Evolutionary conservation across 2,329 filamentous ascomycete genomes (phyloP), one percentile per base, ranked within the genome.

Genomic region (Alternaria brassicicola): DNA sequence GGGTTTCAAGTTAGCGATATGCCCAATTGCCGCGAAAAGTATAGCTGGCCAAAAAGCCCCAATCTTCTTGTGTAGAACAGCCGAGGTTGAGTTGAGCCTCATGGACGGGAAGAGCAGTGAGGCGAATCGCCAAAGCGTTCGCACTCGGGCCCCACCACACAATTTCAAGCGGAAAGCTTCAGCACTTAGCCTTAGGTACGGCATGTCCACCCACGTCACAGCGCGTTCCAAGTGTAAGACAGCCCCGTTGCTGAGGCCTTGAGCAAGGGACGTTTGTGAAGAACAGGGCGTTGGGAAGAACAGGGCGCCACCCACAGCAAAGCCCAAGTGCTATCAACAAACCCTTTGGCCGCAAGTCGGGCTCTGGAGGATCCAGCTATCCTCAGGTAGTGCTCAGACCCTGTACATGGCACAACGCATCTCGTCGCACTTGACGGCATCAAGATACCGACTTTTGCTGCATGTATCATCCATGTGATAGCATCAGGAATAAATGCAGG

Each of bases 121-220:
- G 49, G 52, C 52, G 46, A 56, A 36, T 49, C 38, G 49, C 50
- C 52, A 41, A 56, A 38, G 21, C 31, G 21, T 35, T 45, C 39
- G 55, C 52, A 55, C 55, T 55, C 6, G 12, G 21, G 61, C 46
- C 46, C 60, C 62, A 60, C 56, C 19, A n/a, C 23, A 58, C 28
- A 45, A 61, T 47, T 36, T 57, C 64, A 56, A 65, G 65, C 67
- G 66, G 64, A 64, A 61, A 63, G 61, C 61, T 61, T 67, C 55
- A 31, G 33, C 42, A 48, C 19, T 30, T 56, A 36, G 52, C 62
- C 51, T 51, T 59, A n/a, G n/a, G n/a, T n/a, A 28, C 48, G 60
- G 49, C 45, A 33, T 52, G 53, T 57, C 38, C 53, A 62, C 45
- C 50, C 55, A 68, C 62, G 64, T 67, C 67, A 69, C 55, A 62